Conservation (phyloP, 768 basidiomycete species). For the Lactarius evosmus region DNA sequence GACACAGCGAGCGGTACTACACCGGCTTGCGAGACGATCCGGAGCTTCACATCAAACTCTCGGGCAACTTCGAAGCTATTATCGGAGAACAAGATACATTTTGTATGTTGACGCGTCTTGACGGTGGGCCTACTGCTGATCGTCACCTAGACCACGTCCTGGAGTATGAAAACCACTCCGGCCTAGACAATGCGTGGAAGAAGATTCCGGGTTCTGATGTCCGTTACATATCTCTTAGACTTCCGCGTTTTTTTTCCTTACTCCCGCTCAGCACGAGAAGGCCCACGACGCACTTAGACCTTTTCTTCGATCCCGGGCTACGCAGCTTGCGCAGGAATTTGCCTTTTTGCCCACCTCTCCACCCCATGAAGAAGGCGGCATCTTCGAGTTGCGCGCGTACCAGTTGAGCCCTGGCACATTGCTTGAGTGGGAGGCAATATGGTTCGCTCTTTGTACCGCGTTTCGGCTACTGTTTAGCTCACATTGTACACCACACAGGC, state of each 20-base stretch:
- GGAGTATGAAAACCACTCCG: constrained; percentile 92
- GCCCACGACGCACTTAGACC: constrained; percentile 77
- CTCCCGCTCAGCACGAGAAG: constrained; percentile 50
- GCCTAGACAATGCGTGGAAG: constrained; percentile 73
- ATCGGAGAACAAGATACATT: constrained; percentile 91
- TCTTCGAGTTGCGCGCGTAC: constrained; percentile 93
- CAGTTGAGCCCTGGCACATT: constrained; percentile 84
- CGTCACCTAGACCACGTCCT: constrained; percentile 57
- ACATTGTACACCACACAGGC: constrained; percentile 46
- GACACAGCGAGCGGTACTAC: constrained; percentile 75
- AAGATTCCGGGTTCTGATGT: constrained; percentile 68
- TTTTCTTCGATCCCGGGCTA: constrained; percentile 63
- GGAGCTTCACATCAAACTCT: constrained; percentile 77
- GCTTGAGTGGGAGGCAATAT: constrained; percentile 92
- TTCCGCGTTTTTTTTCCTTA: constrained; percentile 3
- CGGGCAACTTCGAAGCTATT: constrained; percentile 89
- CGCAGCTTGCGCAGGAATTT: constrained; percentile 89
- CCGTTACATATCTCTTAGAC: constrained; percentile 28
- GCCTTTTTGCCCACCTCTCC: constrained; percentile 92
- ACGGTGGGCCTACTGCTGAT: constrained; percentile 10
- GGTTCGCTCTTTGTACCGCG: constrained; percentile 46
- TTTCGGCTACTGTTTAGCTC: neutral
- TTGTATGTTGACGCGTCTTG: constrained; percentile 39
- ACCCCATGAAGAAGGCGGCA: constrained; percentile 79
- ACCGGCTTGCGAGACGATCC: constrained; percentile 71